Conservation (phyloP, 73 alveolate species). For the Tetrahymena borealis region DNA sequence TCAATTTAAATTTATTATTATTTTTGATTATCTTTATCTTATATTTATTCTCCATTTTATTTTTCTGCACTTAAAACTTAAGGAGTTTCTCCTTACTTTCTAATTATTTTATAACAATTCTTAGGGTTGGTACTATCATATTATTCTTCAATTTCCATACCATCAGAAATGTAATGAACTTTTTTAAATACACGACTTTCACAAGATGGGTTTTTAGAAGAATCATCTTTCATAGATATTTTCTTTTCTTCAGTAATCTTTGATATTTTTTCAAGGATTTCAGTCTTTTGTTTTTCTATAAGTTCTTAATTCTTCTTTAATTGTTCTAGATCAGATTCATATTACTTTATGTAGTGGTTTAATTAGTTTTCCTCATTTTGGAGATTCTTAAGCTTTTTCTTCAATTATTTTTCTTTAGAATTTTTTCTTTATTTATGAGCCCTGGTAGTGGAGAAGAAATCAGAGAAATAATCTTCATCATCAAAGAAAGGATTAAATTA, state of each 20-base stretch:
- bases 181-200: not conserved
- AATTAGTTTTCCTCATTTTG: not conserved
- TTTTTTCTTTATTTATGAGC: not conserved
- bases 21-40: not conserved
- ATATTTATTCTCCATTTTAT: not conserved
- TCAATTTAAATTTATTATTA: not conserved
- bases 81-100: not conserved
- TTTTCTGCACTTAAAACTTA: not conserved
- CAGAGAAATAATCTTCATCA: not conserved
- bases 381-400: not conserved
- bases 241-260: not conserved
- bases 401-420: not conserved
- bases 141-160: not conserved
- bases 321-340: not conserved
- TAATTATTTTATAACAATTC: not conserved
- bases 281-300: not conserved
- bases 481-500: not conserved
- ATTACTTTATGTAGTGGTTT: not conserved
- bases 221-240: no score
- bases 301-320: not conserved
- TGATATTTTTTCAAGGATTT: not conserved
- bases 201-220: no score
- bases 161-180: not conserved
- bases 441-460: not conserved
- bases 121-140: not conserved